phyloP scores from a whole-genome alignment of 768 basidiomycete species.

The Kwoniella newhampshirensis region DNA sequence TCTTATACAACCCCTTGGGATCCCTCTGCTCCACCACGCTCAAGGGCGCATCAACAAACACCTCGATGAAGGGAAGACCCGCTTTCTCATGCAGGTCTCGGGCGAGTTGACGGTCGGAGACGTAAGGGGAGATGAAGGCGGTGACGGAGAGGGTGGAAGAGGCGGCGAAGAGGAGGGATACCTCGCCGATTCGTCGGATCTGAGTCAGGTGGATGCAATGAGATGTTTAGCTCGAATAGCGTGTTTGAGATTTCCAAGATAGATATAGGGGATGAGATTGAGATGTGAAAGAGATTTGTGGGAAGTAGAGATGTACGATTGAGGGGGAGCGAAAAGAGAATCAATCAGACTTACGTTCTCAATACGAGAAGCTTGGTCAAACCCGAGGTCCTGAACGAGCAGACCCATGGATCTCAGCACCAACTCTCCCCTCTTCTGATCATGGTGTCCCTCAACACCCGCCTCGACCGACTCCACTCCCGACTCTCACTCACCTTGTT shows the following conservation, averaged over 20 bases:
- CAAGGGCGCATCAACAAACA: slow-evolving; percentile 90
- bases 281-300: no score
- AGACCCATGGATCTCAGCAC: neutral
- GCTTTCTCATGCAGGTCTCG: slow-evolving; percentile 73
- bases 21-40: slow-evolving; percentile 84
- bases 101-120: slow-evolving; percentile 76
- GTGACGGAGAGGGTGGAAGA: slow-evolving; percentile 82
- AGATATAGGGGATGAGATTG: no score
- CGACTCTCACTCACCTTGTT: slow-evolving; percentile 63
- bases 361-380: slow-evolving; percentile 46
- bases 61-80: slow-evolving; percentile 79
- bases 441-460: neutral
- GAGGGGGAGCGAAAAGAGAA: neutral
- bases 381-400: slow-evolving; percentile 41
- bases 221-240: no score
- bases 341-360: slow-evolving; percentile 40
- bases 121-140: slow-evolving; percentile 98
- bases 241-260: no score
- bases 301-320: neutral
- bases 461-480: neutral
- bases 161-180: slow-evolving; percentile 90
- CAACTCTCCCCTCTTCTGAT: neutral
- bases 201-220: slow-evolving; percentile 48
- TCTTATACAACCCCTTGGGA: slow-evolving; percentile 97
- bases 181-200: slow-evolving; percentile 96